These are phyloP conservation scores for Anacardium occidentale DNA, from an alignment of 345 rosid genomes.

Conservation along the genomic window DNA sequence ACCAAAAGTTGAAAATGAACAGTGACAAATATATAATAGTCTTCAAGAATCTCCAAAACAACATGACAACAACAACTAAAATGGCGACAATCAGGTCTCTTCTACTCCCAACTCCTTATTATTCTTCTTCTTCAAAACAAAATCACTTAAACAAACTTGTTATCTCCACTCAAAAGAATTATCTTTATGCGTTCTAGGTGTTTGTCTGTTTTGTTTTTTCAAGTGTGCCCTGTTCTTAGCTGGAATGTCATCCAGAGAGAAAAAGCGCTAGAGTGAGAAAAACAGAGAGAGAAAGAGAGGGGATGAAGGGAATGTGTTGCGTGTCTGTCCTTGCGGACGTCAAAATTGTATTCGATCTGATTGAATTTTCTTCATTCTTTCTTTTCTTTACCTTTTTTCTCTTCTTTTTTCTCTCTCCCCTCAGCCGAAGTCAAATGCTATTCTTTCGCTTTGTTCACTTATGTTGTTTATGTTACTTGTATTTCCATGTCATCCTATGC, in stretches of 20 bases:
- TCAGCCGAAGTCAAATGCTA: conserved; percentile 50
- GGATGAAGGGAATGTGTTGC: conserved; percentile 15
- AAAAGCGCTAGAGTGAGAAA: conserved; percentile 23
- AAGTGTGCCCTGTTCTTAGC: conserved; percentile 53
- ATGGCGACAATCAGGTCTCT: conserved; percentile 24
- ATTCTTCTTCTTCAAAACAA: conserved; percentile 6
- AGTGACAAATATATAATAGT: conserved; percentile 3
- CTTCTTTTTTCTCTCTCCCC: conserved; percentile 11
- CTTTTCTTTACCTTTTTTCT: conserved; percentile 21
- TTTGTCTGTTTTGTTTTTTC: conserved; percentile 24
- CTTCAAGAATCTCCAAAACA: conserved; percentile 19
- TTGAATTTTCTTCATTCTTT: conserved; percentile 53
- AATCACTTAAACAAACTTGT: conserved; percentile 1
- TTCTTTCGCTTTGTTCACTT: conserved; percentile 14
- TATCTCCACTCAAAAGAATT: not conserved
- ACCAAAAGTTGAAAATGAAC: conserved; percentile 32
- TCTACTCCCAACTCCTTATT: not conserved
- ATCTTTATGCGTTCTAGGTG: not conserved
- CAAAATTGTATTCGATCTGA: conserved; percentile 73
- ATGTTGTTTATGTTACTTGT: not conserved
- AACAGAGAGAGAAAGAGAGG: conserved; percentile 40
- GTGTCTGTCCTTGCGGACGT: conserved; percentile 89
- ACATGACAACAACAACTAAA: conserved; percentile 9
- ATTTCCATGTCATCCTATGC: not conserved
- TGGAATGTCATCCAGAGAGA: conserved; percentile 49